Evolutionary conservation across 805 yeast genomes (phyloP).

Genomic region (Saccharomycopsis olivae): DNA sequence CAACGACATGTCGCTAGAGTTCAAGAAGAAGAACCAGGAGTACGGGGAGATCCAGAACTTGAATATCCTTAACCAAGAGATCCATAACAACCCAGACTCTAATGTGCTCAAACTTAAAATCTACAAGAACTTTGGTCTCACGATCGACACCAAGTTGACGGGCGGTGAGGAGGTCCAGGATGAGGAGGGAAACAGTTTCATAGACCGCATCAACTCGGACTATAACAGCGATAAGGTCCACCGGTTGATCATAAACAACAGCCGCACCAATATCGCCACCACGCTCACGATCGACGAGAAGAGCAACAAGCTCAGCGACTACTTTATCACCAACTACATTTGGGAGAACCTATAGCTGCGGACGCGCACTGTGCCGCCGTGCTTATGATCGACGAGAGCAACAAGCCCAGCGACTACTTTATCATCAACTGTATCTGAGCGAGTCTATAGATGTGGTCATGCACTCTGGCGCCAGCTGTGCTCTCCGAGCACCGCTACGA

Average conservation of each 20-base stretch:
- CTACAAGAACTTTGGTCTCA: conserved; percentile 50
- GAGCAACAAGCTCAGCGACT: conserved; percentile 46
- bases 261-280: conserved; percentile 13
- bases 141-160: conserved; percentile 34
- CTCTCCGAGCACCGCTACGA: no score
- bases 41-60: conserved; percentile 26
- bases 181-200: conserved; percentile 29
- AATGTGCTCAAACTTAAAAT: conserved; percentile 45
- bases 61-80: conserved; percentile 26
- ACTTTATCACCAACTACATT: conserved; percentile 61
- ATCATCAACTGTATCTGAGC: no score
- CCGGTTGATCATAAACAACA: conserved; percentile 15
- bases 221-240: conserved; percentile 5
- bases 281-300: conserved; percentile 14
- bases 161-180: no score
- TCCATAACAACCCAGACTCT: conserved; percentile 31
- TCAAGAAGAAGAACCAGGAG: conserved; percentile 29
- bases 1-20: conserved; percentile 29
- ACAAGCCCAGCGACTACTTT: no score
- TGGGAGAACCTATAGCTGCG: conserved; percentile 67
- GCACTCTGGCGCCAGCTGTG: no score
- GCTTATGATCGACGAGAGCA: no score
- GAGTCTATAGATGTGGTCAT: no score
- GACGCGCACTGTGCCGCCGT: no score
- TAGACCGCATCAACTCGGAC: conserved; percentile 3